Evolutionary conservation across 176 grass and related monocot species (phyloP).

Genomic region (Zea luxurians): DNA sequence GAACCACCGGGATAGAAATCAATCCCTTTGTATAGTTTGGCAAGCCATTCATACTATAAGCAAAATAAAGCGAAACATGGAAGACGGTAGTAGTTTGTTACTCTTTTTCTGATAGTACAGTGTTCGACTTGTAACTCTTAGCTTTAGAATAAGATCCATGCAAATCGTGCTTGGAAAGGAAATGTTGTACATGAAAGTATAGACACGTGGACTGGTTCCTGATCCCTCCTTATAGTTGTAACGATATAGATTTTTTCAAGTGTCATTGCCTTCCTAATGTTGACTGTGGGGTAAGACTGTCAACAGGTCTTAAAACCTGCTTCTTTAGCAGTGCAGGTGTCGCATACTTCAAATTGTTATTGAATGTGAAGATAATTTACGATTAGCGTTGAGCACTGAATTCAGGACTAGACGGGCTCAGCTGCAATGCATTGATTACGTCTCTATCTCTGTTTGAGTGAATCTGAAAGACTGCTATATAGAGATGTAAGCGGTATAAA

Average conservation of each 20-base stretch:
- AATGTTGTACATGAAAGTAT: conserved; percentile 15
- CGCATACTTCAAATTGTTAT: neutral
- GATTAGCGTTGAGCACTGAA: neutral
- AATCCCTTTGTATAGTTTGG: conserved; percentile 43
- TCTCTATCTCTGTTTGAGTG: neutral
- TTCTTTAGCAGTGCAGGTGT: neutral
- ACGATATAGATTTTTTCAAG: neutral
- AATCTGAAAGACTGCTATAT: neutral
- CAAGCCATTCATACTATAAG: conserved; percentile 7
- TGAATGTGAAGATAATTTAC: neutral
- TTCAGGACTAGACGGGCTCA: neutral
- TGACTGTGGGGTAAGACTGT: neutral
- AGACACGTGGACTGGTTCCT: neutral
- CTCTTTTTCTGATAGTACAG: neutral
- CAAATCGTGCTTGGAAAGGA: conserved; percentile 22
- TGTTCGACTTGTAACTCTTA: neutral
- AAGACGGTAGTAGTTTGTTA: neutral
- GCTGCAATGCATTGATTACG: neutral
- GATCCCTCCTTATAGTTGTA: neutral
- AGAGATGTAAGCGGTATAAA: no score
- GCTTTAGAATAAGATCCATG: conserved; percentile 24
- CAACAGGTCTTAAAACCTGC: neutral
- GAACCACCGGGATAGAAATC: conserved; percentile 35
- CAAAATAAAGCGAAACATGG: conserved; percentile 33
- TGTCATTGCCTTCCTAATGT: neutral